Evolutionary conservation across 345 rosid genomes (phyloP), one percentile per base, ranked within the genome.

Genomic region (Abelmoschus esculentus): DNA sequence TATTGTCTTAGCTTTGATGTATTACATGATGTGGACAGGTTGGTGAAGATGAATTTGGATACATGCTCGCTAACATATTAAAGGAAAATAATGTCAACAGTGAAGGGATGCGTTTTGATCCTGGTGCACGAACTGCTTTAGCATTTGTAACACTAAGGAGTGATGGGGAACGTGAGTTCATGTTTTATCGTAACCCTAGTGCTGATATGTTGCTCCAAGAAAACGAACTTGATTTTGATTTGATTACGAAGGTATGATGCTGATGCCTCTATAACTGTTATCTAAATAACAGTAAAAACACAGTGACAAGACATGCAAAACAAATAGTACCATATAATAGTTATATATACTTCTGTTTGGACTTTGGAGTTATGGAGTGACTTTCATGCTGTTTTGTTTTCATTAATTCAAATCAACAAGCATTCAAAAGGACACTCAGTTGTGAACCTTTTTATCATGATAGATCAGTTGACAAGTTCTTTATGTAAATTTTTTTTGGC

Each of bases 141-240:
- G 97, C 99, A 40, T 95, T 95, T 78, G 96, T 95, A 46, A 95
- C 97, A 4, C 84, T 88, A 70, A 88, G 88, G 72, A 88, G 74
- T 32, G 87, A 91, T 65, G 99, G 99, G 47, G 99, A 95, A 75
- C 92, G 96, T 3, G 99, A 95, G 62, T 95, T 95, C 82, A 95
- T 95, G 97, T 95, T 91, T 73, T 95, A 95, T 67, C 89, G 99
- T 38, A 95, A 95, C 74, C 99, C 99, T 2, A 91, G 99, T 76
- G 97, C 97, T 2, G 99, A 95, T 77, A 95, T 95, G 99, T 73
- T 95, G 78, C 89, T 95, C 67, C 75, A 75, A 72, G 97, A 86
- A 77, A 77, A 79, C 63, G 96, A 95, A 83, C 91, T 95, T 74
- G 97, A 95, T 83, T 56, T 83, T 67, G 82, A 91, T 80, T 79